Evolutionary conservation across 2,329 filamentous ascomycete species (phyloP).

Genomic region (Graphiopsis chlorocephala): DNA sequence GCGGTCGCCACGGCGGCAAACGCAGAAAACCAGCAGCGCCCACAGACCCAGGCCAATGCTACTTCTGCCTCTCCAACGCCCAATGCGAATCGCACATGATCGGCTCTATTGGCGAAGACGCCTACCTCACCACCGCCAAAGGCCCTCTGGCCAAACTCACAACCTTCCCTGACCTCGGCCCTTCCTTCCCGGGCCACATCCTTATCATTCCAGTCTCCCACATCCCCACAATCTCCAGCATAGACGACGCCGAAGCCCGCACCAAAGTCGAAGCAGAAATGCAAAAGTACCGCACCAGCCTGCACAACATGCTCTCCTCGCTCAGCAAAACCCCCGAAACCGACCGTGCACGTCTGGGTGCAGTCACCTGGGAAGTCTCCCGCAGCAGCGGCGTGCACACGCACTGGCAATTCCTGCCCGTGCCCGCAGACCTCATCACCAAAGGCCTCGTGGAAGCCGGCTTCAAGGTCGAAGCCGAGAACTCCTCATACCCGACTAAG

Average conservation of each 20-base stretch:
- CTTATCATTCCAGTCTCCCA: slow-evolving; percentile 89
- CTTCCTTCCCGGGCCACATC: slow-evolving; percentile 72
- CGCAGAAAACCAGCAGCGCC: slow-evolving; percentile 38
- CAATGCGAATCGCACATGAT: slow-evolving; percentile 84
- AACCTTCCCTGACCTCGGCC: slow-evolving; percentile 66
- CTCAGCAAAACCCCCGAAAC: slow-evolving; percentile 41
- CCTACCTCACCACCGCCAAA: slow-evolving; percentile 88
- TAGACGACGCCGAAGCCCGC: slow-evolving; percentile 54
- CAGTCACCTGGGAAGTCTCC: slow-evolving; percentile 90
- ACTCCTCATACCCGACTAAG: slow-evolving; percentile 56
- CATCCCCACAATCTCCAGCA: slow-evolving; percentile 67
- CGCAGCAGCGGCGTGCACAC: slow-evolving; percentile 76
- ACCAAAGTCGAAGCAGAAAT: slow-evolving; percentile 72
- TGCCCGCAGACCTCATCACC: slow-evolving; percentile 64
- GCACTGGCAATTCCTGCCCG: slow-evolving; percentile 90
- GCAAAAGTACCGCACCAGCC: slow-evolving; percentile 70
- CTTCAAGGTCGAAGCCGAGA: slow-evolving; percentile 85
- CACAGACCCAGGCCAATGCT: slow-evolving; percentile 69
- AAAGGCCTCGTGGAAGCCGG: slow-evolving; percentile 80
- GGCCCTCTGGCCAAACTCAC: slow-evolving; percentile 73
- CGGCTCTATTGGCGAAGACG: slow-evolving; percentile 80
- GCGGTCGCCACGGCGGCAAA: slow-evolving; percentile 36
- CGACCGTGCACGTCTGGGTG: slow-evolving; percentile 61
- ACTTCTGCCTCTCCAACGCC: slow-evolving; percentile 91
- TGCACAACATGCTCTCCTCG: slow-evolving; percentile 71